Base-by-base conservation (phyloP, 2,329 filamentous ascomycete species). In the Ceratocystis ficicola region DNA sequence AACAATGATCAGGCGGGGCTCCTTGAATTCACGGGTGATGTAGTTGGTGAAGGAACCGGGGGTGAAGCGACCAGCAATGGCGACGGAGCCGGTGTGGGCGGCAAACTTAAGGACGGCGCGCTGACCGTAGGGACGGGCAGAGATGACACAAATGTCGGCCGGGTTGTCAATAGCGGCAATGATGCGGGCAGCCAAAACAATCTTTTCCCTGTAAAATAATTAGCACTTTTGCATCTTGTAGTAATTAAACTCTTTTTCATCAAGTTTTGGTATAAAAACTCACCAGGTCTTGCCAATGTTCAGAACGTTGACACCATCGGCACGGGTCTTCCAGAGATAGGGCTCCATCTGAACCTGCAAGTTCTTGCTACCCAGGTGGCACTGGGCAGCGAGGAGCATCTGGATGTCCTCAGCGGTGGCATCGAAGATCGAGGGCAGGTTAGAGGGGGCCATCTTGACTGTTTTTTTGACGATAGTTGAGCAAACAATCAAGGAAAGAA, bases 31-130 rank as follows among this genome's bases (percentile, higher is more conserved):
- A 77, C 94, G 93, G 80, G 95, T 99, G 88, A 99, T 99, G 89
- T 99, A 99, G 87, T 99, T 99, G 86, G 94, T 99, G 88, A 99
- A 99, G 81, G 93, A 96, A 89, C 94, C 94, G 78, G 94, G 94
- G 77, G 94, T 99, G 89, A 99, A 99, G 79, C 94, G 94, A 83
- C 94, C 94, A 76, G 94, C 95, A 76, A 99, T 99, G 79, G 94
- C 89, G 76, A 91, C 89, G 76, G 95, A 92, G 78, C 94, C 94
- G 72, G 94, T 99, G 88, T 99, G 94, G 71, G 91, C 83, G 75
- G 94, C 94, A 83, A 99, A 99, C 88, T 99, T 99, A 79, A 99
- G 89, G 77, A 99, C 95, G 74, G 94, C 93, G 82, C 94, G 93
- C 86, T 99, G 94, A 73, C 94, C 94, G 81, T 97, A 99, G 78